phyloP scores from a whole-genome alignment of 768 basidiomycete species.

The Lepiota venenata region DNA sequence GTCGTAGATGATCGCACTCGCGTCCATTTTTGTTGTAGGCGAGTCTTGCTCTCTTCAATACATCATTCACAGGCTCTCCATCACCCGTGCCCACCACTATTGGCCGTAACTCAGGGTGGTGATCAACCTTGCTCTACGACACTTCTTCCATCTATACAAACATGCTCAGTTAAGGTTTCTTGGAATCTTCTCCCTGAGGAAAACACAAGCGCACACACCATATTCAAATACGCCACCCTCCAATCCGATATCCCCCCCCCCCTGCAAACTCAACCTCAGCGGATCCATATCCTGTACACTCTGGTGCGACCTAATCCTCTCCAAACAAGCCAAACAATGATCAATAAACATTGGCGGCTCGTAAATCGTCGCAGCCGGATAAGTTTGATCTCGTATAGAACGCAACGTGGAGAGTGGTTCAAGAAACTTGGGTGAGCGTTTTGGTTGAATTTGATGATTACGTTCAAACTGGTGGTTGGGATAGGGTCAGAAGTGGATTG shows the following conservation, averaged over 20 bases:
- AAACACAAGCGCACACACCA: too few relatives aligned
- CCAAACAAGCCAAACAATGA: conserved; percentile 48
- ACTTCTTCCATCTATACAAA: conserved; percentile 64
- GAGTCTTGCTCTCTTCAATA: too few relatives aligned
- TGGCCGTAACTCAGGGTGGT: conserved; percentile 57
- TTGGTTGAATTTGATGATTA: conserved; percentile 39
- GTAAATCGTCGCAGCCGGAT: conserved; percentile 75
- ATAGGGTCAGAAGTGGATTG: neutral
- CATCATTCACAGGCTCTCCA: conserved; percentile 48
- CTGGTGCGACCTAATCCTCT: conserved; percentile 45
- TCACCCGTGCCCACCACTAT: conserved; percentile 53
- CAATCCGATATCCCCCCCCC: conserved; percentile 51
- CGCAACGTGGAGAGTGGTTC: conserved; percentile 62
- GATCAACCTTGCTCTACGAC: conserved; percentile 63
- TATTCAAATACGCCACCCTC: conserved; percentile 44
- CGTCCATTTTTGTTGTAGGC: too few relatives aligned
- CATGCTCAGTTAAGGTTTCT: too few relatives aligned
- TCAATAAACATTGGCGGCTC: conserved; percentile 71
- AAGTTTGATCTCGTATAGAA: conserved; percentile 52
- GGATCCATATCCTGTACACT: conserved; percentile 35
- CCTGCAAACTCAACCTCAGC: conserved; percentile 25
- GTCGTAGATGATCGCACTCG: too few relatives aligned
- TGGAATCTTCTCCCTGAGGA: too few relatives aligned
- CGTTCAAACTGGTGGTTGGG: too few relatives aligned
- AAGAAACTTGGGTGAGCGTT: conserved; percentile 42